phyloP scores from a whole-genome alignment of 2,329 filamentous ascomycete genomes.

The Didymella keratinophila region DNA sequence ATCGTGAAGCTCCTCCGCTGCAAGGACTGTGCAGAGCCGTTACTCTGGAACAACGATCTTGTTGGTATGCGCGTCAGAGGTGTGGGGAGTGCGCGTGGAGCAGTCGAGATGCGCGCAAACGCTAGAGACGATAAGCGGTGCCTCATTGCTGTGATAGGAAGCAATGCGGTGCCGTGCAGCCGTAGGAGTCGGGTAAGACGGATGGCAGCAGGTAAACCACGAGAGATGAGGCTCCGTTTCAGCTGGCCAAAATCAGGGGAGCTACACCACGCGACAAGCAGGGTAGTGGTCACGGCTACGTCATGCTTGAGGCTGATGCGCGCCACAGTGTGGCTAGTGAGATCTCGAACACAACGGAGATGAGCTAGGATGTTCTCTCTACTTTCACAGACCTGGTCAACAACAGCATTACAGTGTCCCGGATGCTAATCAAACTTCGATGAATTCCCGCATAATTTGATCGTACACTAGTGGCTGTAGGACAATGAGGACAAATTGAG shows the following conservation, averaged over 20 bases:
- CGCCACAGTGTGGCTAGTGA: constrained; percentile 10
- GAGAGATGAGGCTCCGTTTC: constrained; percentile 3
- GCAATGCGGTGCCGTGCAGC: constrained; percentile 10
- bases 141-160: constrained; percentile 36
- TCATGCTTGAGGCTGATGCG: constrained; percentile 23
- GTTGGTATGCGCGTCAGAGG: constrained; percentile 14
- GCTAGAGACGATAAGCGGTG: constrained; percentile 39
- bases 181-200: constrained; percentile 25
- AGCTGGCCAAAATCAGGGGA: constrained; percentile 15
- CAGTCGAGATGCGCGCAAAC: constrained; percentile 28
- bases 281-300: constrained; percentile 22
- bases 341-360: not conserved
- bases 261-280: constrained; percentile 29
- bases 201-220: constrained; percentile 6
- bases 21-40: not conserved
- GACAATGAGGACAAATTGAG: not conserved
- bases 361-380: not conserved
- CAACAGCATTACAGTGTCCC: not conserved
- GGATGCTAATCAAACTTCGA: too few species aligned
- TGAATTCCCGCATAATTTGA: too few species aligned
- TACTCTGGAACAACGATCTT: constrained; percentile 4
- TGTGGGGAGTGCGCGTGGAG: constrained; percentile 24
- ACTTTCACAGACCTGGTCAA: not conserved
- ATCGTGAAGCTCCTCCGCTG: constrained; percentile 27
- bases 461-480: not conserved